A percentile compares a stretch with the other conserved stretches of the same genome.
These are phyloP conservation scores for Hanseniaspora clermontiae DNA, from an alignment of 805 yeast species.

Conservation along the genomic window DNA sequence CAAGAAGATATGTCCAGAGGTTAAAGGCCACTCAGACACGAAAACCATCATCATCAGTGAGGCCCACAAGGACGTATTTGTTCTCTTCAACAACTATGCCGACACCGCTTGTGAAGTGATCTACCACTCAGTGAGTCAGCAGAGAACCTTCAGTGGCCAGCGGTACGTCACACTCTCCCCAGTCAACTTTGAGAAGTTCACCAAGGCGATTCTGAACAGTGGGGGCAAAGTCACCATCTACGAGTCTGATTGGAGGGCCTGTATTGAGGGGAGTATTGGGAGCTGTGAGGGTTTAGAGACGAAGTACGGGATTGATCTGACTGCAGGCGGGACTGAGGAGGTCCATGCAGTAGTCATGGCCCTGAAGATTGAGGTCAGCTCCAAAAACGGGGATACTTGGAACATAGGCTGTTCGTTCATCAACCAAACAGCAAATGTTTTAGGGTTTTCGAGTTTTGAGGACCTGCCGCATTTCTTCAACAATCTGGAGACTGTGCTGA, in stretches of 20 bases:
- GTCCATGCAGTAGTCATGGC: slow-evolving; percentile 26
- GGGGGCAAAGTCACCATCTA: slow-evolving; percentile 74
- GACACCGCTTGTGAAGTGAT: slow-evolving; percentile 30
- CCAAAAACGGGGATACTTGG: slow-evolving; percentile 25
- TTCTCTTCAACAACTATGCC: neutral
- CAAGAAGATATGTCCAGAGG: slow-evolving; percentile 20
- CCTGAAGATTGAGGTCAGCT: slow-evolving; percentile 24
- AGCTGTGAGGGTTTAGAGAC: neutral
- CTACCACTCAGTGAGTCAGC: slow-evolving; percentile 51
- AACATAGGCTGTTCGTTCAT: slow-evolving; percentile 68
- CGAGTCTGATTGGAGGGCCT: slow-evolving; percentile 47
- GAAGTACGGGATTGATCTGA: neutral
- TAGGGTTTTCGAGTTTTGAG: slow-evolving; percentile 72
- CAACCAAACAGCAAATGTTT: slow-evolving; percentile 56
- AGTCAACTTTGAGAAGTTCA: slow-evolving; percentile 53
- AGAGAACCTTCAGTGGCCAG: slow-evolving; percentile 9
- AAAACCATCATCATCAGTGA: neutral
- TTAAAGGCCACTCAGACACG: neutral
- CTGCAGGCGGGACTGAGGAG: slow-evolving; percentile 31
- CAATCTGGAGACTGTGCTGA: slow-evolving; percentile 70
- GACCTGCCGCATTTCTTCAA: slow-evolving; percentile 59
- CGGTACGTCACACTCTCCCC: slow-evolving; percentile 62
- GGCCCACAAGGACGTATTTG: slow-evolving; percentile 1
- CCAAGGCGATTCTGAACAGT: slow-evolving; percentile 53
- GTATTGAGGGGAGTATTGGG: neutral